Base-by-base conservation (phyloP, 345 rosid species). In the Eutrema japonicum region DNA sequence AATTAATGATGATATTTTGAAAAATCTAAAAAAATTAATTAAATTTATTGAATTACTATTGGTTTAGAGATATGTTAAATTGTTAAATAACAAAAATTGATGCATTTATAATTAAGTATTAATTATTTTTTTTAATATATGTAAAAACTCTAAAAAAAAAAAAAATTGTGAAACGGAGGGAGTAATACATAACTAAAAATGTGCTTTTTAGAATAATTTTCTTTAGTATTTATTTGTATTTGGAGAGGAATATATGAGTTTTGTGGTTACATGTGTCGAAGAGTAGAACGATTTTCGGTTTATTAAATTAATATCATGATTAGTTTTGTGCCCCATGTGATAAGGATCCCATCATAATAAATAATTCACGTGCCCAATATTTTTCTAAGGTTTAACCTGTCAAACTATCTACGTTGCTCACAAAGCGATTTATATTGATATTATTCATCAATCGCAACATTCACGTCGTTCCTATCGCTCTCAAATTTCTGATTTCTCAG, bases 301-400 rank as follows among this genome's bases (percentile, higher is more conserved):
- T 27, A 10, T 30, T 9, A 12, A 59, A 10, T 5, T 11, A 59
- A 3, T 49, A 22, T 49, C 11, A 49, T 49, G 22, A 65, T 48
- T 18, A 40, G 16, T 35, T 35, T 11, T 14, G 64, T 59, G 10
- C 64, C 46, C 32, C 48, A 41, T 43, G 66, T 42, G 66, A 26
- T 26, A 38, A 30, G 14, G n/a, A 41, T 40, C 37, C 50, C 7
- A 6, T 67, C n/a, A 41, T 51, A 29, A 53, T 52, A 40, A 29
- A 53, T 52, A 40, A 30, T 30, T 67, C 61, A 67, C 62, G 33
- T 68, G 49, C 61, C 42, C 71, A 27, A 16, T 53, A 41, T 43
- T 40, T 27, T 38, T 22, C 4, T 65, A 18, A 9, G 0, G 35
- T 33, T 14, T 49, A 49, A 22, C 47, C 13, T 50, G 54, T 2